phyloP scores from a whole-genome alignment of 164 flowering plant genomes.

The Stephania japonica region DNA sequence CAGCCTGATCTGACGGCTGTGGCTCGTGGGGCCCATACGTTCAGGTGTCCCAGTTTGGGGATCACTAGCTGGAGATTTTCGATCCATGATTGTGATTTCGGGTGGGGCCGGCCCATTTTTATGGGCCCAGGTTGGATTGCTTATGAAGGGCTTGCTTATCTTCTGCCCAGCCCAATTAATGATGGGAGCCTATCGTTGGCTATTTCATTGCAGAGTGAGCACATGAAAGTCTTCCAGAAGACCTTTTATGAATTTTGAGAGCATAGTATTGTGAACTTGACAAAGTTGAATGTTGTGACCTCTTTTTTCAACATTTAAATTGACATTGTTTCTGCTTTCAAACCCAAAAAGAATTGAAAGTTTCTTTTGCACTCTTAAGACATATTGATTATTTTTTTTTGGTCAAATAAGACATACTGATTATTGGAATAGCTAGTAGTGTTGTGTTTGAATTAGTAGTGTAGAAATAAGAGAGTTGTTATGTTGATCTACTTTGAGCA shows the following conservation, averaged over 20 bases:
- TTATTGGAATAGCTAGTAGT: too few species aligned
- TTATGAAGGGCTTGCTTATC: constrained; percentile 42
- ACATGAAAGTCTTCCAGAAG: constrained; percentile 42
- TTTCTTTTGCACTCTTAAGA: too few species aligned
- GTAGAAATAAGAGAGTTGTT: too few species aligned
- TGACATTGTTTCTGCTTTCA: not conserved
- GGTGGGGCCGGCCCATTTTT: constrained; percentile 53
- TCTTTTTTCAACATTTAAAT: not conserved
- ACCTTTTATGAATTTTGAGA: constrained; percentile 33
- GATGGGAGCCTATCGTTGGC: constrained; percentile 53
- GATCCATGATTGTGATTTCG: constrained; percentile 43
- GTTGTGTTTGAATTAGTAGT: too few species aligned
- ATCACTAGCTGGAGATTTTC: constrained; percentile 39
- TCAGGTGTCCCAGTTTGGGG: constrained; percentile 40
- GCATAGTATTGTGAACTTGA: too few species aligned
- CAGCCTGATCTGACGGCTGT: constrained; percentile 52
- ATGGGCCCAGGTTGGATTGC: constrained; percentile 55
- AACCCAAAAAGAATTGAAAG: too few species aligned
- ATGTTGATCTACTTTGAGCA: too few species aligned
- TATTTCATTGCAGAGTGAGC: constrained; percentile 36
- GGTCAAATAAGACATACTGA: too few species aligned
- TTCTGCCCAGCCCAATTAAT: constrained; percentile 40
- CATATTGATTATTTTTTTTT: too few species aligned
- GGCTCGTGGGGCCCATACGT: constrained; percentile 47
- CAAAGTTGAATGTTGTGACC: not conserved